Evolutionary conservation across 768 basidiomycete genomes (phyloP), one percentile per base, ranked within the genome.

Genomic region (Phanerodontia chrysosporium): DNA sequence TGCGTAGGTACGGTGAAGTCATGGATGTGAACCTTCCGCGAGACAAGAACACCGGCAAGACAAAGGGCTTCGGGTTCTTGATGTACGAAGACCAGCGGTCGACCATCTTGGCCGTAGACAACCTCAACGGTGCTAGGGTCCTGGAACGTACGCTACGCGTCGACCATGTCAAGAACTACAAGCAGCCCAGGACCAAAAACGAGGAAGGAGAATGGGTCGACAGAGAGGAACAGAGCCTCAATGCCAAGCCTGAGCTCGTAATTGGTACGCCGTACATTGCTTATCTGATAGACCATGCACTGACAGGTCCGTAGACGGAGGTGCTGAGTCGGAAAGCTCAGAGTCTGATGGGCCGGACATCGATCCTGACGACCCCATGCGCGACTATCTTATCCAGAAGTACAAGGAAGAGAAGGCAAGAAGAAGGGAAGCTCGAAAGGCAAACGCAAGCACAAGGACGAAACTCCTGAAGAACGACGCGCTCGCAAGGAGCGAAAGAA

Each of bases 31-130:
- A 98, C 70, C 80, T 99, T 73, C 95, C 97, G 28, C 83, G 95
- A 51, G 94, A 97, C 76, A 95, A 95, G 69, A 80, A 88, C 56
- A 96, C 96, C 0, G 93, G 94, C 25, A 95, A 96, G 69, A 79
- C 88, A 0, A 86, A 77, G 67, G 97, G 97, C 1, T 99, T 98
- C 70, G 95, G 84, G 9, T 99, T 98, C 77, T 78, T 98, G 62
- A 98, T 98, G 97, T 99, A 98, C 73, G 94, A 96, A 74, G 95
- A 99, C 73, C 97, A 99, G 75, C 84, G 93, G 49, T 96, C 93
- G 60, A 99, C 97, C 6, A 73, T 98, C 52, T 80, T 99, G 51
- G 97, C 97, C 9, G 96, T 99, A 62, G 97, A 99, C 76, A 99
- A 99, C 76, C 85, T 99, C 73, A 98, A 97, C 68, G 97, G 97